phyloP scores from a whole-genome alignment of 202 grass and related monocot genomes.

The Alloteropsis angusta region DNA sequence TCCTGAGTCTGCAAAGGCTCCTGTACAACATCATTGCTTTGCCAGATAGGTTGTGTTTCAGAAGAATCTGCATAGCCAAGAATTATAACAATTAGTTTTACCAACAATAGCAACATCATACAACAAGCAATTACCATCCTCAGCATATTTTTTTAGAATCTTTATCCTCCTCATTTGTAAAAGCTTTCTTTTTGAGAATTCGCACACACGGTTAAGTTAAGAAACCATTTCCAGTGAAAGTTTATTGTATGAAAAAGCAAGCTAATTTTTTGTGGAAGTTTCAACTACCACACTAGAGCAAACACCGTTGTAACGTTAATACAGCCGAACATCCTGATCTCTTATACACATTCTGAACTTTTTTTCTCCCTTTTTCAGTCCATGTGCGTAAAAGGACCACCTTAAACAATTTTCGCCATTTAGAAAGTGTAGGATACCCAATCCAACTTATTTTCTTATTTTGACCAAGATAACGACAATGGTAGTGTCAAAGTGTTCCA shows the following conservation, averaged over 20 bases:
- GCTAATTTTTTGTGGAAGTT: not conserved
- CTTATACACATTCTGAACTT: not conserved
- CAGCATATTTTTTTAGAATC: not conserved
- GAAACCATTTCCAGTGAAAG: conserved; percentile 12
- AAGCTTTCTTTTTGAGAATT: conserved; percentile 2
- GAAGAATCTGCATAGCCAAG: conserved; percentile 34
- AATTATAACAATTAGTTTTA: conserved; percentile 22
- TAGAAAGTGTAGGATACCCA: not conserved
- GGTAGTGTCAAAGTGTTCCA: not conserved
- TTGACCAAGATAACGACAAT: not conserved
- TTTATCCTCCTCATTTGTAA: conserved; percentile 17
- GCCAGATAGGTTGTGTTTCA: conserved; percentile 9
- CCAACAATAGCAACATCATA: conserved; percentile 15
- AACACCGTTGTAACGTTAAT: not conserved
- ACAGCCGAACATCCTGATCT: not conserved
- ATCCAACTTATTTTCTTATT: not conserved
- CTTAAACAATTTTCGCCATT: conserved; percentile 1
- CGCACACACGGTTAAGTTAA: not conserved
- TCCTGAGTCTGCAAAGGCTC: conserved; percentile 12
- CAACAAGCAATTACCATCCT: conserved; percentile 8
- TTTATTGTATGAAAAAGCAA: not conserved
- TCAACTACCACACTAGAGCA: not conserved
- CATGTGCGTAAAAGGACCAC: not conserved
- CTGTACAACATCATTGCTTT: conserved; percentile 27
- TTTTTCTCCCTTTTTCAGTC: not conserved